Conservation (phyloP, 192 early-diverging fungal species). For the Gorgonomyces haynaldii region DNA sequence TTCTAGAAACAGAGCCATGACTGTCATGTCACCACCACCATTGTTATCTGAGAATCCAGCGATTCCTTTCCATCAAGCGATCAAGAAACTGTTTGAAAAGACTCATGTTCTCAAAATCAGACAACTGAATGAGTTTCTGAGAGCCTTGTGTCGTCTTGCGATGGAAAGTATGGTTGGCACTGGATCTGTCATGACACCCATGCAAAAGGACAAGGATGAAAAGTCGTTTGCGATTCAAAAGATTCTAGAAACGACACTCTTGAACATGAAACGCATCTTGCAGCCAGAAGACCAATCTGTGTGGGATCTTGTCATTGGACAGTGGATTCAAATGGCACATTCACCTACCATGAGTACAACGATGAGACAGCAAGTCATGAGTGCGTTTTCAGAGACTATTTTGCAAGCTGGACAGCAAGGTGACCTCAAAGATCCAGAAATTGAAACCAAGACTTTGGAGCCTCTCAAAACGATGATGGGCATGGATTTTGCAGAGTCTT, state of each 20-base stretch:
- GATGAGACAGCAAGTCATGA: conserved; percentile 67
- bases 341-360: conserved; percentile 33
- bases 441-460: conserved; percentile 52
- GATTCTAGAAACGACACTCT: conserved; percentile 45
- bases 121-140: conserved; percentile 53
- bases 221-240: conserved; percentile 71
- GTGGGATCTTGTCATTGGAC: conserved; percentile 55
- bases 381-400: conserved; percentile 63
- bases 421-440: conserved; percentile 31
- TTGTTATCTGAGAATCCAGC: neutral
- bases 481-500: conserved; percentile 14
- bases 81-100: conserved; percentile 63
- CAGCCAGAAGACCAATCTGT: conserved; percentile 23
- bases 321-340: conserved; percentile 69
- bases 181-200: conserved; percentile 9
- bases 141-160: conserved; percentile 52
- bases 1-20: neutral
- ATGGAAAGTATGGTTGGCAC: conserved; percentile 30
- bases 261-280: conserved; percentile 39
- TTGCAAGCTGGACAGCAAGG: conserved; percentile 53
- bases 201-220: conserved; percentile 50
- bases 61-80: neutral
- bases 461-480: conserved; percentile 56
- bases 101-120: conserved; percentile 41
- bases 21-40: neutral